Evolutionary conservation across 805 yeast genomes (phyloP).

Genomic region (Kluyveromyces dobzhanskii): DNA sequence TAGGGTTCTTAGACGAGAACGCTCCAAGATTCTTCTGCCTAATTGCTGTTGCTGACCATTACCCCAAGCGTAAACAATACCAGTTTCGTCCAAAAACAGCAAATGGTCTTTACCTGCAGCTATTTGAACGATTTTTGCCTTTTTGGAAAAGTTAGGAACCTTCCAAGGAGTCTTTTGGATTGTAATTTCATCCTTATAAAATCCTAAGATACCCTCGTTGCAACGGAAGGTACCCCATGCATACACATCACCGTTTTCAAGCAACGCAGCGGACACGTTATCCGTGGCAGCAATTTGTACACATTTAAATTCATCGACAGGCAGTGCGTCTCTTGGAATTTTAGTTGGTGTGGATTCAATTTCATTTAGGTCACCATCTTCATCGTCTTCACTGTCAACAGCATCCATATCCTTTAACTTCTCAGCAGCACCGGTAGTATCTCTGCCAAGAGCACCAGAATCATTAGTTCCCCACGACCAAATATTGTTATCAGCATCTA

Average conservation of each 20-base stretch:
- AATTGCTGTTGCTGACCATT: conserved; percentile 89
- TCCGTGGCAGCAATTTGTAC: conserved; percentile 89
- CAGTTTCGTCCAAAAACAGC: conserved; percentile 72
- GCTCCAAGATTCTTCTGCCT: conserved; percentile 78
- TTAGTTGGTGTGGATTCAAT: conserved; percentile 81
- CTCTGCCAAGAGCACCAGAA: conserved; percentile 84
- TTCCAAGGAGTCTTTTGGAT: conserved; percentile 63
- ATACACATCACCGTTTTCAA: conserved; percentile 77
- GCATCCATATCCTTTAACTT: conserved; percentile 60
- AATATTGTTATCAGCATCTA: conserved; percentile 65
- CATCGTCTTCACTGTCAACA: conserved; percentile 48
- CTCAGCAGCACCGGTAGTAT: conserved; percentile 59
- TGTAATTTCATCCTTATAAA: conserved; percentile 52
- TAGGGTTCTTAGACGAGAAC: conserved; percentile 61
- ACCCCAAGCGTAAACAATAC: conserved; percentile 95
- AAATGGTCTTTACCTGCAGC: conserved; percentile 94
- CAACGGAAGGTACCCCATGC: conserved; percentile 98
- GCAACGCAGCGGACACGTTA: conserved; percentile 73
- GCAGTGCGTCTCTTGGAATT: conserved; percentile 51
- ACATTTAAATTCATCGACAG: conserved; percentile 41
- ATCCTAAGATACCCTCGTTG: conserved; percentile 83
- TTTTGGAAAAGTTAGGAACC: conserved; percentile 36
- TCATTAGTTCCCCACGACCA: conserved; percentile 99
- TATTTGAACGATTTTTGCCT: conserved; percentile 66
- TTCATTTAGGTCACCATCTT: conserved; percentile 81